Conservation (phyloP, 2,329 filamentous ascomycete species). For the Neopestalotiopsis rosae region DNA sequence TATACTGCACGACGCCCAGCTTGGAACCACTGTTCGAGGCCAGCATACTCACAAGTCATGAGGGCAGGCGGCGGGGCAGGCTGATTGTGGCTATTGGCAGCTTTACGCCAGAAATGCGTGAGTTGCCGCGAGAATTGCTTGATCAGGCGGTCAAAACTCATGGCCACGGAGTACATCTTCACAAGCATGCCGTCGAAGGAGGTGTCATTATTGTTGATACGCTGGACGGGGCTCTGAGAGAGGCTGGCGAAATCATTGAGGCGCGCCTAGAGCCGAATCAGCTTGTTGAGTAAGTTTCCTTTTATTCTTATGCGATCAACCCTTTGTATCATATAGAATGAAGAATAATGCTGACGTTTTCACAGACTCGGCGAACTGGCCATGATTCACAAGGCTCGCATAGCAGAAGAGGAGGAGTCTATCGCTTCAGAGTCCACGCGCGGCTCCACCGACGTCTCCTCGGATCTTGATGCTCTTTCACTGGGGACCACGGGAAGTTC, state of each 20-base stretch:
- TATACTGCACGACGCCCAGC: constrained; percentile 89
- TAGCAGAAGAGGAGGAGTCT: constrained; percentile 43
- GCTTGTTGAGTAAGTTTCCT: constrained; percentile 72
- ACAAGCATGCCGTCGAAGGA: constrained; percentile 69
- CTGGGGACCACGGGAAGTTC: constrained; percentile 32
- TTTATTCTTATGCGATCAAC: neutral
- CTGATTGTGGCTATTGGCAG: constrained; percentile 77
- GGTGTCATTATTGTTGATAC: constrained; percentile 76
- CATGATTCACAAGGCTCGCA: constrained; percentile 57
- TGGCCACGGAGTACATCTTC: constrained; percentile 64
- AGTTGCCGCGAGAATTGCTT: constrained; percentile 80
- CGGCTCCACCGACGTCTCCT: constrained; percentile 36
- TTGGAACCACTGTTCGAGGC: constrained; percentile 76
- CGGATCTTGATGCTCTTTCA: constrained; percentile 40
- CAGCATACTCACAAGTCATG: constrained; percentile 72
- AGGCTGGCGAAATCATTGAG: constrained; percentile 86
- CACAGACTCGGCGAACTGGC: constrained; percentile 76
- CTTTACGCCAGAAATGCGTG: constrained; percentile 75
- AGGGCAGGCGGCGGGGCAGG: constrained; percentile 72
- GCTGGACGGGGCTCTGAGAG: constrained; percentile 77
- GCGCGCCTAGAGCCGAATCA: constrained; percentile 75
- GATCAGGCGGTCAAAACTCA: constrained; percentile 58
- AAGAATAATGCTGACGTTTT: constrained; percentile 2
- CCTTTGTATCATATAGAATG: neutral
- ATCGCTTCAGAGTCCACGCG: constrained; percentile 31